phyloP scores from a whole-genome alignment of 2,329 filamentous ascomycete genomes.

The Calonectria crousiana region DNA sequence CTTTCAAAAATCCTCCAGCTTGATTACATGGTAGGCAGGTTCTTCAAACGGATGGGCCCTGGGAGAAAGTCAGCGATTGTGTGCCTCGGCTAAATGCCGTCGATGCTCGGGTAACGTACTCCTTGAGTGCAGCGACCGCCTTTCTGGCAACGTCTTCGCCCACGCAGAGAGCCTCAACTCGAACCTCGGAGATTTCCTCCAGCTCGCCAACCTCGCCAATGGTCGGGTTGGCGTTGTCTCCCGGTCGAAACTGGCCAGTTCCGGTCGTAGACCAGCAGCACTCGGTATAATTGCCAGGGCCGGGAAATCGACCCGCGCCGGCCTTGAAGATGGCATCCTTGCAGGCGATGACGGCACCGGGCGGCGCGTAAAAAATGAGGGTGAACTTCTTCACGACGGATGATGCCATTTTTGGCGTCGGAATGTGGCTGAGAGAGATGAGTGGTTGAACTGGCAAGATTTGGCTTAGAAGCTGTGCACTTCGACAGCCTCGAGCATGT shows the following conservation, averaged over 20 bases:
- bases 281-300: slow-evolving; percentile 65
- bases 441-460: not conserved
- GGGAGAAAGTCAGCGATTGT: not conserved
- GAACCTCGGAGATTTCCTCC: slow-evolving; percentile 70
- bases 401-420: not conserved
- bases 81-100: not conserved
- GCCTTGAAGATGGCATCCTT: slow-evolving; percentile 67
- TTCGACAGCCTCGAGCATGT: not conserved
- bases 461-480: not conserved
- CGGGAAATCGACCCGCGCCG: slow-evolving; percentile 64
- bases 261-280: slow-evolving; percentile 65
- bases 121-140: slow-evolving; percentile 73
- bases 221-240: slow-evolving; percentile 69
- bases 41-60: not conserved
- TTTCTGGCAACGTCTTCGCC: slow-evolving; percentile 67
- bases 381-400: slow-evolving; percentile 35
- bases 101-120: slow-evolving; percentile 56
- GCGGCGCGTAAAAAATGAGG: slow-evolving; percentile 65
- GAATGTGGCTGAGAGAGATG: not conserved
- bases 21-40: not conserved
- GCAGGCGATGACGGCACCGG: slow-evolving; percentile 56
- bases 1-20: slow-evolving; percentile 1
- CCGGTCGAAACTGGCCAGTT: slow-evolving; percentile 74
- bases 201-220: slow-evolving; percentile 69
- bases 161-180: slow-evolving; percentile 72